Base-by-base conservation (phyloP, 768 basidiomycete genomes). In the Mycena belliarum region DNA sequence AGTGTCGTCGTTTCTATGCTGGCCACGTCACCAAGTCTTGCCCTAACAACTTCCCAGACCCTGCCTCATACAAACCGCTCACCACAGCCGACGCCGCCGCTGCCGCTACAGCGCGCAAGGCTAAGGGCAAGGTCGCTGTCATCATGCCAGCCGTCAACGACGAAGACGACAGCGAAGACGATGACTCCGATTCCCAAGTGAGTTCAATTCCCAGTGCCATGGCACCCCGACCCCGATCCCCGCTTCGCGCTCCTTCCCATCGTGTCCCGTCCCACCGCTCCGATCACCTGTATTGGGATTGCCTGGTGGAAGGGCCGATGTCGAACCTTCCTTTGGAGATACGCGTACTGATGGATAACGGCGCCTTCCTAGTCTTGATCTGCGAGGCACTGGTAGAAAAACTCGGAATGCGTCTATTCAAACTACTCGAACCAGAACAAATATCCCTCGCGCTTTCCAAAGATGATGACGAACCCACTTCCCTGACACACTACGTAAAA, bases 311-410 rank as follows among this genome's bases (percentile, higher is more conserved):
- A 24, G 50, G 51, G 18, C 50, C 57, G 25, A 33, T 20, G 18
- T 26, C 43, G 14, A n/a, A 33, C 24, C 25, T 45, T 3, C 50
- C 57, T 1, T 1, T 46, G 2, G 14, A 29, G 6, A 25, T 59
- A 15, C 15, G 4, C 1, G 42, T 26, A 0, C 50, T 52, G 12
- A 59, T 59, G 29, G 57, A 59, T 46, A 21, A 59, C n/a, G 50
- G 59, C 6, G 16, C 48, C 5, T 43, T 45, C 44, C 41, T 60
- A 49, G 59, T 20, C 0, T 7, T 60, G 21, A 60, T 60, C 14
- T 26, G 49, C 20, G 33, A 21, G 2, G 20, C 1, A 0, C 33
- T 60, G 11, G 53, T 25, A 14, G 25, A 33, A 0, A 16, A 15
- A 6, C 35, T 60, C 1, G 33, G 6, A 1, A 16, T 60, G 21